Evolutionary conservation across 2,329 filamentous ascomycete species (phyloP), one percentile per base, ranked within the genome.

Genomic region (Penicillium oxalicum): DNA sequence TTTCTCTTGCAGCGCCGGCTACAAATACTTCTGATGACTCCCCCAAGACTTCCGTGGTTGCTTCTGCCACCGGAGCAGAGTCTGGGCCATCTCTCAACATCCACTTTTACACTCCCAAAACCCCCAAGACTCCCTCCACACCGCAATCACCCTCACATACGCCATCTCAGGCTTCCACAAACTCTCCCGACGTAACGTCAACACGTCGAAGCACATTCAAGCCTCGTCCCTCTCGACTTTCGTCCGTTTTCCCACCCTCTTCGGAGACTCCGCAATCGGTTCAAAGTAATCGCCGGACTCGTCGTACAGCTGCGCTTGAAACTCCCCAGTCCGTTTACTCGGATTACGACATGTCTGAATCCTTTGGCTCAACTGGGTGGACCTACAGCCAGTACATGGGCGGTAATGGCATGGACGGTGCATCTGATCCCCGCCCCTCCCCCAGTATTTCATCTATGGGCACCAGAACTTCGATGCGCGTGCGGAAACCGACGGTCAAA

Each of bases 381-480:
- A 50, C 47, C 2, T 40, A 50, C 29, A 48, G 50, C 33, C 56
- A 59, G 18, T 54, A 58, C 41, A 50, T 50, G 45, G 49, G 48
- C 9, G 50, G 38, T 8, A 27, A 47, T 33, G 47, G 34, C 9
- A 37, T 48, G 6, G 45, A 58, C 36, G 45, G 43, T 39, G 40
- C 51, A n/a, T 44, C 35, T 9, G 56, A 54, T 27, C 34, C 41
- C 44, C 33, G 44, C 50, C 12, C 55, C n/a, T 50, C 60, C 36
- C 46, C 51, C 38, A 47, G 53, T 42, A 35, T 54, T 25, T 52
- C 46, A 44, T 59, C 57, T 6, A 51, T 50, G 27, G 47, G 48
- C 33, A 53, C 50, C 24, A 59, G 62, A n/a, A 48, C 57, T 32
- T 67, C 64, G 13, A 54, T 47, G 12, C 62, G 64, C 4, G 13